Conservation (phyloP, 768 basidiomycete species). For the Leccinum sublutescens region DNA sequence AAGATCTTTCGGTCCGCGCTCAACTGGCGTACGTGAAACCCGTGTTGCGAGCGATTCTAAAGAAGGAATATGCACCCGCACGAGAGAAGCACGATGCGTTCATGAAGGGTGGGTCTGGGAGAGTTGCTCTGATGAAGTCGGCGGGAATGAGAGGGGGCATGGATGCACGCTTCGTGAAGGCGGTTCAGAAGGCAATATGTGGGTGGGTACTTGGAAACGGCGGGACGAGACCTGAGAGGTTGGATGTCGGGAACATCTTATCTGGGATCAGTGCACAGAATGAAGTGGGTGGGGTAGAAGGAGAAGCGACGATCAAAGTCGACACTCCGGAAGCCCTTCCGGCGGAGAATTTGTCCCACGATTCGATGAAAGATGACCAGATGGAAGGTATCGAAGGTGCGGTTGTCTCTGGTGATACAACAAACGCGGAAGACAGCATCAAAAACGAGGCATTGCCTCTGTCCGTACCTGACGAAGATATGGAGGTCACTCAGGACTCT, state of each 20-base stretch:
- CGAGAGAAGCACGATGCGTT: constrained; percentile 48
- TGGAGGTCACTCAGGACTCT: constrained; percentile 1
- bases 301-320: background rate
- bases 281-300: background rate
- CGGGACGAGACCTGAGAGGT: constrained; percentile 10
- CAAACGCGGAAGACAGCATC: background rate
- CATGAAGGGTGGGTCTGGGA: constrained; percentile 54
- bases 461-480: constrained; percentile 4
- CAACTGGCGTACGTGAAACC: constrained; percentile 70
- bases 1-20: constrained; percentile 45
- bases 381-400: constrained; percentile 22
- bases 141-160: constrained; percentile 39
- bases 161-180: constrained; percentile 37
- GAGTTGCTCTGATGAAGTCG: constrained; percentile 34
- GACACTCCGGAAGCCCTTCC: background rate
- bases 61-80: constrained; percentile 54
- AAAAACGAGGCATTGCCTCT: background rate
- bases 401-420: background rate
- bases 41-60: constrained; percentile 58
- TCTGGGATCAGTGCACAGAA: background rate
- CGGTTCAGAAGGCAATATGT: constrained; percentile 33
- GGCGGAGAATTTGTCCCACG: background rate
- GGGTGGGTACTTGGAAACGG: constrained; percentile 26
- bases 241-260: constrained; percentile 1
- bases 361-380: constrained; percentile 7